Base-by-base conservation (phyloP, 768 basidiomycete species). In the Pleurotus sapidus region DNA sequence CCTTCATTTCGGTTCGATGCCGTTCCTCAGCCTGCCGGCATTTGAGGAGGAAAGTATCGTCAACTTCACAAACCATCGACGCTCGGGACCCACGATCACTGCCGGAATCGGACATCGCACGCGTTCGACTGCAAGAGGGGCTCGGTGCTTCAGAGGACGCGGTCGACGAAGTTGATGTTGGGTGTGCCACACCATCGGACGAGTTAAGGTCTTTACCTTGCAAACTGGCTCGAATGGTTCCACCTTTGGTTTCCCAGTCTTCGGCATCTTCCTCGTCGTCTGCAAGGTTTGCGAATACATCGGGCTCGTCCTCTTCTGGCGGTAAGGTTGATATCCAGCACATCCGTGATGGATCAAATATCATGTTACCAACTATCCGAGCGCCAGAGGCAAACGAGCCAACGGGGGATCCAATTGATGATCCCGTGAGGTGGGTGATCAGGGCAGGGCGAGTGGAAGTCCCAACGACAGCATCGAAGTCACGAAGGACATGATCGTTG, bases 341-440 rank as follows among this genome's bases (percentile, higher is more conserved):
- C 95, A 98, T 98, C 23, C 86, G 86, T 43, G 83, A 67, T 1
- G 97, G 95, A 73, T 99, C 95, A 66, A 99, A 98, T 38, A 93
- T 85, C 96, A 99, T 99, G 77, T 95, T 93, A 46, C 97, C 97
- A 17, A 98, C 96, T 70, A 94, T 87, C 57, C 93, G 85, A 38
- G 93, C 88, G 49, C 91, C 90, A 55, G 86, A 80, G 30, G 86
- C 79, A 65, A 90, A 84, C 25, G 88, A 84, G 46, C 87, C 83
- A 25, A 86, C 82, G 34, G 89, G 91, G 12, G 90, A 91, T 40
- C 89, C 88, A 20, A 91, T 80, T 1, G 89, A 90, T n/a, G 91
- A 91, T 42, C 92, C 91, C 1, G 91, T 91, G 56, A 94, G 81
- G 64, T 96, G 95, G 0, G 95, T 94, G 67, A 99, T 99, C 55